Evolutionary conservation across 129 eudicot genomes (phyloP).

Genomic region (Flaveria linearis): DNA sequence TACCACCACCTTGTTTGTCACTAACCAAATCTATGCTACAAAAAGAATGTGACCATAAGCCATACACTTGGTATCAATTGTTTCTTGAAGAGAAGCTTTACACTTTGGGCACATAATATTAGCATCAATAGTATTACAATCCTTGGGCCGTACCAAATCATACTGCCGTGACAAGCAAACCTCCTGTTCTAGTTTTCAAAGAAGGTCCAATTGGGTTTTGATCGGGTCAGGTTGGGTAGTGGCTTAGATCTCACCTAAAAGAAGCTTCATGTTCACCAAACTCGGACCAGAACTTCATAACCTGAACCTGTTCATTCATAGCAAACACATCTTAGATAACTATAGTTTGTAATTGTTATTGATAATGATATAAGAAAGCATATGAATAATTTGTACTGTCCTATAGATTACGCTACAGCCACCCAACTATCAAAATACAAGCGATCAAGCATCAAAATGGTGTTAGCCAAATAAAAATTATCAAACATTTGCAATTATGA

Average conservation of each 20-base stretch:
- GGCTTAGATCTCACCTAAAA: not conserved
- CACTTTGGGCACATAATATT: not conserved
- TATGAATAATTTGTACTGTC: not conserved
- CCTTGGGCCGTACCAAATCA: not conserved
- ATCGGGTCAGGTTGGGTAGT: too few relatives aligned
- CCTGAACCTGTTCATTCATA: conserved; percentile 17
- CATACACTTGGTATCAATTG: not conserved
- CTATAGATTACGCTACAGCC: not conserved
- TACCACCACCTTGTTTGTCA: not conserved
- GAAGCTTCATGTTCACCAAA: conserved; percentile 7
- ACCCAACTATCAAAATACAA: not conserved
- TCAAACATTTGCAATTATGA: too few relatives aligned
- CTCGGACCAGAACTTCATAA: not conserved
- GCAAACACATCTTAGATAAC: not conserved
- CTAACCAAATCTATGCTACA: not conserved
- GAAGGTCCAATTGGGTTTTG: not conserved
- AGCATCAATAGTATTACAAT: not conserved
- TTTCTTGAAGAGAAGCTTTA: not conserved
- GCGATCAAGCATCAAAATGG: too few relatives aligned
- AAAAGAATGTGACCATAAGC: not conserved
- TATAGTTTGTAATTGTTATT: not conserved
- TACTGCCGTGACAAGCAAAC: not conserved
- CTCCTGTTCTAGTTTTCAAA: not conserved
- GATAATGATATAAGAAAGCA: not conserved
- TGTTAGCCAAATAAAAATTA: too few relatives aligned